Conservation (phyloP, 108 stramenopile genomes). For the Conticribra weissflogii region DNA sequence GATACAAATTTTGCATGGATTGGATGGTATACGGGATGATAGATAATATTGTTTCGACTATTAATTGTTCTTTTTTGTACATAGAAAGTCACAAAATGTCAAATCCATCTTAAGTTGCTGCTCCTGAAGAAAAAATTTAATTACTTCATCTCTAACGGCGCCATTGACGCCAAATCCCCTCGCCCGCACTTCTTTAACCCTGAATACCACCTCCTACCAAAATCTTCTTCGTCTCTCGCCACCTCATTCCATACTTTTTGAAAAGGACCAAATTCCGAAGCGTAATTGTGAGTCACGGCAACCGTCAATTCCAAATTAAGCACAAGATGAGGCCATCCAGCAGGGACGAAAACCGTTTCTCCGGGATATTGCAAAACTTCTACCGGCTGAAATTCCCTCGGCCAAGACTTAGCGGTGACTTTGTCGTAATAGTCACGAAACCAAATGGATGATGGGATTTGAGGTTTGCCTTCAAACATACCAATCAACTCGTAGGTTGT, state of each 20-base stretch:
- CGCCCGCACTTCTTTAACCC: constrained; percentile 37
- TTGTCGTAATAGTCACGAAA: constrained; percentile 62
- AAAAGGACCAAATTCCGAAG: constrained; percentile 71
- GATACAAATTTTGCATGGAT: constrained; percentile 10
- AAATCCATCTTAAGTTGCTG: too few species aligned
- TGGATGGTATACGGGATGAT: too few species aligned
- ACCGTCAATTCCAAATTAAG: constrained; percentile 80
- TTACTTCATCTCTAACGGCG: neutral
- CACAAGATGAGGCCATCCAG: constrained; percentile 88
- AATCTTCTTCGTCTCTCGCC: constrained; percentile 60
- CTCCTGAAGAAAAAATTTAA: too few species aligned
- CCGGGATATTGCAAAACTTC: constrained; percentile 82
- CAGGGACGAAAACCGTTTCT: constrained; percentile 87
- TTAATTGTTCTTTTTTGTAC: too few species aligned
- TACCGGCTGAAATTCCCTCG: constrained; percentile 51
- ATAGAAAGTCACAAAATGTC: too few species aligned
- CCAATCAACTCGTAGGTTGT: constrained; percentile 59
- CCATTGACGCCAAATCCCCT: constrained; percentile 19
- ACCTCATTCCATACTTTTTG: constrained; percentile 53
- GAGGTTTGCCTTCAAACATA: constrained; percentile 61
- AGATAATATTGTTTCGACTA: too few species aligned
- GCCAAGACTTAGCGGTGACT: constrained; percentile 49
- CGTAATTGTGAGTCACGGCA: constrained; percentile 90
- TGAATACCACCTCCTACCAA: constrained; percentile 47
- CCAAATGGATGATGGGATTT: constrained; percentile 78